Conservation (phyloP, 306 rosid genomes). For the Trichosanthes truncata region DNA sequence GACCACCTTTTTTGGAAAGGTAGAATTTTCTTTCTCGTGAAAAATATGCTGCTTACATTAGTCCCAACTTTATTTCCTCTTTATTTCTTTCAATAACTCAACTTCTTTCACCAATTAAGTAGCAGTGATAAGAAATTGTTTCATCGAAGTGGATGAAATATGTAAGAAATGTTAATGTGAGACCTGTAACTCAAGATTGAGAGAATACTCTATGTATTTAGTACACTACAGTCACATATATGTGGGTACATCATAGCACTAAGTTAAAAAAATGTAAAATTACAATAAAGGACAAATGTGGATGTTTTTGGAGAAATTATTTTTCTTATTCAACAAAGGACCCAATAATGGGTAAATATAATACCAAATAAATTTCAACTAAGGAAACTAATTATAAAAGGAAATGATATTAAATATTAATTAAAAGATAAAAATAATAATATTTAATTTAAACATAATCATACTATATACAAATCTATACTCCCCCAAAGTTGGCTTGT, state of each 20-base stretch:
- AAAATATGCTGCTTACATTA: not conserved
- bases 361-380: not conserved
- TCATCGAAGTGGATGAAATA: not conserved
- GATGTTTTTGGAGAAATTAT: not conserved
- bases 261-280: too few species aligned
- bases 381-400: not conserved
- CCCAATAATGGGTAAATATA: not conserved
- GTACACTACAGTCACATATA: too few species aligned
- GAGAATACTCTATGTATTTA: too few species aligned
- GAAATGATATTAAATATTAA: not conserved
- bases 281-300: not conserved
- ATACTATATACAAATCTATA: not conserved
- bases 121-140: not conserved
- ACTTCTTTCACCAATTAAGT: not conserved
- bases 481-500: not conserved
- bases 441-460: not conserved
- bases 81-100: not conserved
- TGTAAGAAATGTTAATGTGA: not conserved
- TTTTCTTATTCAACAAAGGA: not conserved
- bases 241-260: too few species aligned
- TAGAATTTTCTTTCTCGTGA: not conserved
- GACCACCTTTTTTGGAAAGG: not conserved
- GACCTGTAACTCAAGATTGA: not conserved
- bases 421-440: not conserved
- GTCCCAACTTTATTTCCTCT: not conserved